Base-by-base conservation (phyloP, 148 eudicot species). In the Fallopia convolvulus region DNA sequence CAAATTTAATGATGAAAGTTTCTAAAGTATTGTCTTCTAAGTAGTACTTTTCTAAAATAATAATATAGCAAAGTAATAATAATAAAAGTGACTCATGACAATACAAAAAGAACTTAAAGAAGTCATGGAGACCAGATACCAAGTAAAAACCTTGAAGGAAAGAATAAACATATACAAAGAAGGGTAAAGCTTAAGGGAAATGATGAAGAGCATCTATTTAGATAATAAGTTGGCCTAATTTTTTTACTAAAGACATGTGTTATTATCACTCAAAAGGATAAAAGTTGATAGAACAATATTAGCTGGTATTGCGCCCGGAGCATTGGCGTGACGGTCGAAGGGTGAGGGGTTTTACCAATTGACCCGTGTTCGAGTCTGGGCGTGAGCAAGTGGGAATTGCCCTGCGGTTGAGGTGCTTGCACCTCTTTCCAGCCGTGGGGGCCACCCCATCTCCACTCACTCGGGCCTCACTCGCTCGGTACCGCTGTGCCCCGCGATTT, bases 131-230 rank as follows among this genome's bases (percentile, higher is more conserved):
- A 23, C 14, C 33, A 61, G 68, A 61, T 61, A 61, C 68, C 61
- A 55, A 55, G 61, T 55, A 9, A 65, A 65, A 39, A 65, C 70
- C 9, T 65, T 65, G n/a, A 65, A 32, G 70, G 32, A 65, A 65
- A 30, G 70, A 65, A 65, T 65, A 65, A 30, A n/a, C 21, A 58
- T 18, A 32, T 11, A 5, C 39, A 26, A 4, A 21, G 21, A 58
- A 9, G 41, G 13, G 70, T 65, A 65, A 65, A 26, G 30, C 30
- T 26, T 26, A 26, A 65, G 70, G 36, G 3, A 65, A 32, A 65
- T 65, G 41, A 32, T 65, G 40, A 30, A 10, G 65, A 58, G 32
- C 32, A 58, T 58, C 65, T 58, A 0, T 58, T 20, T 9, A 58
- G 32, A 58, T 3, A 1, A 58, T 58, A 58, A 58, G 65, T 58